phyloP scores from a whole-genome alignment of 768 basidiomycete species.

The Amanita brunnescens region DNA sequence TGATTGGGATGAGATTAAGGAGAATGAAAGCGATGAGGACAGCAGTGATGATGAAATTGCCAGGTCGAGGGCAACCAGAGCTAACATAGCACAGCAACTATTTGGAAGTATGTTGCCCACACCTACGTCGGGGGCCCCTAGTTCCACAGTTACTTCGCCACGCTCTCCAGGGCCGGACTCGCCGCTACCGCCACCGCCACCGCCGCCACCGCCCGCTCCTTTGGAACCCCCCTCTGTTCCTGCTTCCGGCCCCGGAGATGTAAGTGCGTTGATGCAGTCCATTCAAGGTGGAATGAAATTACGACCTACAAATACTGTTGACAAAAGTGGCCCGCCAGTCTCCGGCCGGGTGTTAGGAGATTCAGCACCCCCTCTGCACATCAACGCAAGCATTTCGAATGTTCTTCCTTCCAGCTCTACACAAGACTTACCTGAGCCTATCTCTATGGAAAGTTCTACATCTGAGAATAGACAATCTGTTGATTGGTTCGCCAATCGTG shows the following conservation, averaged over 20 bases:
- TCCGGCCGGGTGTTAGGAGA: conserved; percentile 80
- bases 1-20: conserved; percentile 81
- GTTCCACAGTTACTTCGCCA: conserved; percentile 33
- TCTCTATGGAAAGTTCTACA: conserved; percentile 19
- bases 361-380: conserved; percentile 58
- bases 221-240: conserved; percentile 25
- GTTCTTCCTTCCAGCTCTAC: conserved; percentile 32
- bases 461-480: conserved; percentile 65
- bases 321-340: conserved; percentile 62
- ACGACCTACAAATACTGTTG: conserved; percentile 71
- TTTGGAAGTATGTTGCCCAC: conserved; percentile 69
- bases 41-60: conserved; percentile 75
- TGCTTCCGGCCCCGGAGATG: conserved; percentile 35
- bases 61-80: conserved; percentile 52
- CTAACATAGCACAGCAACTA: conserved; percentile 67
- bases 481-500: conserved; percentile 87
- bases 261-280: conserved; percentile 60
- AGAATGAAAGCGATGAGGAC: conserved; percentile 58
- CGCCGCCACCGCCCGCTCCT: conserved; percentile 18
- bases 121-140: conserved; percentile 47
- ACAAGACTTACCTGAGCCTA: conserved; percentile 20
- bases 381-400: conserved; percentile 38
- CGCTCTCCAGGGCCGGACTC: conserved; percentile 24
- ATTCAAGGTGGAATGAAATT: conserved; percentile 74
- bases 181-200: conserved; percentile 21